phyloP scores from a whole-genome alignment of 768 basidiomycete genomes.

The Leucocoprinus leucothites region DNA sequence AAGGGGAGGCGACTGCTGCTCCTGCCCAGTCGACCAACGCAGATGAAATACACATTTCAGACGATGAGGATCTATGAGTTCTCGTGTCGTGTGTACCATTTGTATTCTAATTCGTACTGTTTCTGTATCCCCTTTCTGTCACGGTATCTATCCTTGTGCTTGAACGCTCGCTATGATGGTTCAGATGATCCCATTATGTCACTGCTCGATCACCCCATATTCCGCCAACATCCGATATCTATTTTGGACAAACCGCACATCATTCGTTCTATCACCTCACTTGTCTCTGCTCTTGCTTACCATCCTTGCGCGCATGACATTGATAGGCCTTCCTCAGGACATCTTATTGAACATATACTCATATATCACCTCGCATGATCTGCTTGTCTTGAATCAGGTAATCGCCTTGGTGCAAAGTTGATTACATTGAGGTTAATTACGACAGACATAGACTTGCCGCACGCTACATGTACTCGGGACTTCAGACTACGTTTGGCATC shows the following conservation, averaged over 20 bases:
- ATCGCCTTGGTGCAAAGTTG: slow-evolving; percentile 4
- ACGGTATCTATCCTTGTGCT: background rate
- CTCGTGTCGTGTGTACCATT: slow-evolving; percentile 14
- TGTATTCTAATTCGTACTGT: background rate
- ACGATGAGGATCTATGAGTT: slow-evolving; percentile 66
- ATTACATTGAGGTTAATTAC: background rate
- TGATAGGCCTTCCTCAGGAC: slow-evolving; percentile 11
- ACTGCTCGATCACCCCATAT: too few species aligned
- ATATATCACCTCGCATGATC: slow-evolving; percentile 28
- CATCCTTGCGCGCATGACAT: background rate
- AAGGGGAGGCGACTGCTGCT: slow-evolving; percentile 27
- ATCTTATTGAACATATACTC: slow-evolving; percentile 7
- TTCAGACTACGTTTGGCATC: slow-evolving; percentile 53
- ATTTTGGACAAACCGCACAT: too few species aligned
- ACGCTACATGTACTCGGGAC: slow-evolving; percentile 44
- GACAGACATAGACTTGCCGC: slow-evolving; percentile 51
- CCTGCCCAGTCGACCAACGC: slow-evolving; percentile 45
- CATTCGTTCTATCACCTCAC: background rate
- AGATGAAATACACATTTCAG: slow-evolving; percentile 88
- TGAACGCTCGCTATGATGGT: background rate
- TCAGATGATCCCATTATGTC: too few species aligned
- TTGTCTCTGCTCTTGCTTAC: background rate
- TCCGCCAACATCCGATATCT: too few species aligned
- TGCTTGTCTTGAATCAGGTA: slow-evolving; percentile 49
- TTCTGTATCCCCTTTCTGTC: background rate